Evolutionary conservation across 1,139 yeast genomes (phyloP).

Genomic region (Tardiomyces digboiensis): DNA sequence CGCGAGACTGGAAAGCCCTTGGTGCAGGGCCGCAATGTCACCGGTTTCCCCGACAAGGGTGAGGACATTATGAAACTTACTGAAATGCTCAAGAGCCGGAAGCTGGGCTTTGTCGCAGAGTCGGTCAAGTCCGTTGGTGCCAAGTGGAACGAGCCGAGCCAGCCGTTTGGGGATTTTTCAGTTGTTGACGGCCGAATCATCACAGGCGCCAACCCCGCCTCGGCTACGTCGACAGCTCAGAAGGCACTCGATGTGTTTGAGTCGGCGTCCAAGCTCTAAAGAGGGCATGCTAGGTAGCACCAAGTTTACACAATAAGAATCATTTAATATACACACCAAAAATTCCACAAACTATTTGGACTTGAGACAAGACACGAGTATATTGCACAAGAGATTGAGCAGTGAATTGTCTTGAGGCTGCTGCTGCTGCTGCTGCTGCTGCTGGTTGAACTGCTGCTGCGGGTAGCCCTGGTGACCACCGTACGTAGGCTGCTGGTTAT

Average conservation of each 20-base stretch:
- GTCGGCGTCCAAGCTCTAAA: too few species aligned
- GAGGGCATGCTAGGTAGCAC: too few species aligned
- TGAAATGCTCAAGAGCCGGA: constrained; percentile 26
- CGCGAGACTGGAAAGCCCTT: constrained; percentile 35
- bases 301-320: too few species aligned
- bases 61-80: constrained; percentile 29
- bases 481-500: constrained; percentile 17
- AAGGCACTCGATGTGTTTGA: too few species aligned
- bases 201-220: constrained; percentile 56
- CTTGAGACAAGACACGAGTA: not conserved
- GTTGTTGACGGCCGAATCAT: constrained; percentile 46
- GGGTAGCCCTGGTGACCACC: constrained; percentile 10
- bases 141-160: constrained; percentile 32
- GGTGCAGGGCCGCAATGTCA: constrained; percentile 42
- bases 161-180: constrained; percentile 44
- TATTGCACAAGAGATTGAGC: not conserved
- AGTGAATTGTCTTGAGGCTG: constrained; percentile 5
- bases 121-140: constrained; percentile 35
- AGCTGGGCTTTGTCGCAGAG: constrained; percentile 31
- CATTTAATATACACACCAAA: too few species aligned
- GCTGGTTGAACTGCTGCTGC: constrained; percentile 13
- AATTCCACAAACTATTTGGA: too few species aligned
- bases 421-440: constrained; percentile 13
- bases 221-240: constrained; percentile 43
- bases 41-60: constrained; percentile 54